Evolutionary conservation across 2,329 filamentous ascomycete genomes (phyloP).

Genomic region (Dactylonectria estremocensis): DNA sequence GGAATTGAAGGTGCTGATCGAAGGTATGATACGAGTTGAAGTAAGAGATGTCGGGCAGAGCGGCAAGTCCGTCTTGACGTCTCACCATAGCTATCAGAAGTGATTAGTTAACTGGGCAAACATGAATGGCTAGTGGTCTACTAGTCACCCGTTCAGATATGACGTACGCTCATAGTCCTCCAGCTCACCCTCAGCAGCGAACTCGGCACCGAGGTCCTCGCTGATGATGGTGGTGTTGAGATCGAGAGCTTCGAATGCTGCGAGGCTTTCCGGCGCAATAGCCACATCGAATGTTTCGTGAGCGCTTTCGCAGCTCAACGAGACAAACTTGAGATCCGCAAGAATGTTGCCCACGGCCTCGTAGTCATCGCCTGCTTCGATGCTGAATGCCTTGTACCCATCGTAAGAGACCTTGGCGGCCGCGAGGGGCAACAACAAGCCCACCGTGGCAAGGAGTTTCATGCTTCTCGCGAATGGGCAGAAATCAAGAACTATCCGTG

Average conservation of each 20-base stretch:
- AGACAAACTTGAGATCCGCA: conserved; percentile 39
- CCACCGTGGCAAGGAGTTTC: conserved; percentile 20
- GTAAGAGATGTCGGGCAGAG: conserved; percentile 53
- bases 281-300: conserved; percentile 45
- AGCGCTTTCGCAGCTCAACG: conserved; percentile 45
- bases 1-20: conserved; percentile 64
- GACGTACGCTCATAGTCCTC: conserved; percentile 34
- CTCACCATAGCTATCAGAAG: conserved; percentile 11
- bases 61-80: background rate
- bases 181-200: conserved; percentile 43
- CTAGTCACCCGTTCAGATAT: too few species aligned
- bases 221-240: conserved; percentile 42
- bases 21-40: conserved; percentile 70
- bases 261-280: conserved; percentile 43
- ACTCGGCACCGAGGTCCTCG: conserved; percentile 45
- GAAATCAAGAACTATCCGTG: background rate
- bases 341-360: conserved; percentile 37
- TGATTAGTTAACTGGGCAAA: background rate
- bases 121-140: rapidly evolving
- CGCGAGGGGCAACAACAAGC: conserved; percentile 32
- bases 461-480: conserved; percentile 13
- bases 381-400: conserved; percentile 47
- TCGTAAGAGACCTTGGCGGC: conserved; percentile 43
- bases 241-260: conserved; percentile 41
- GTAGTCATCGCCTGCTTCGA: conserved; percentile 38